Conservation (phyloP, 139 green algal species). For the Coccomyxa sp. region DNA sequence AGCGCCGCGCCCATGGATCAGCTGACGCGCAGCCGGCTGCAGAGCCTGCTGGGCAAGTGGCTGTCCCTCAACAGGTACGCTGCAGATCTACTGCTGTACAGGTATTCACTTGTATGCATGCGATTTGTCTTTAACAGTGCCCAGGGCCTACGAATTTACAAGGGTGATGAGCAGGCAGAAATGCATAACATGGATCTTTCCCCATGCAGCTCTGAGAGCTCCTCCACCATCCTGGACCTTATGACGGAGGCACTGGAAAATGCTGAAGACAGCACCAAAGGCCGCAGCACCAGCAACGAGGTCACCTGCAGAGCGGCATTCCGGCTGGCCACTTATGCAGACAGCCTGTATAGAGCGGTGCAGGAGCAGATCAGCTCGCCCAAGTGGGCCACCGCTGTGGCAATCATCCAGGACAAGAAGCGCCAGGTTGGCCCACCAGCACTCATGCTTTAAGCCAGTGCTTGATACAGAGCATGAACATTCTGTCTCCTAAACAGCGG, state of each 20-base stretch:
- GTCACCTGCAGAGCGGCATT: slow-evolving; percentile 50
- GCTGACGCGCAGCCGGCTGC: slow-evolving; percentile 24
- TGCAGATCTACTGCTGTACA: no score
- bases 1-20: neutral
- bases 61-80: slow-evolving; percentile 31
- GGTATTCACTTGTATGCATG: no score
- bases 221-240: slow-evolving; percentile 22
- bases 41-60: slow-evolving; percentile 70
- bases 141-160: no score
- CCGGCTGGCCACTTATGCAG: slow-evolving; percentile 73
- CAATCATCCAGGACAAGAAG: slow-evolving; percentile 52
- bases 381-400: slow-evolving; percentile 55
- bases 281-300: neutral
- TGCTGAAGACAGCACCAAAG: slow-evolving; percentile 10
- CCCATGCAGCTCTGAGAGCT: slow-evolving; percentile 41
- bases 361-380: slow-evolving; percentile 41
- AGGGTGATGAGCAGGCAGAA: no score
- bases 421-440: slow-evolving; percentile 28
- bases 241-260: slow-evolving; percentile 15
- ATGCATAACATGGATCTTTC: neutral
- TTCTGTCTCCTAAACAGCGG: no score
- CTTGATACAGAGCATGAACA: no score
- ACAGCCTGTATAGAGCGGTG: slow-evolving; percentile 56
- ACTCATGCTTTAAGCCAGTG: no score
- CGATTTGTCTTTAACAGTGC: no score